A percentile compares a stretch with the other conserved stretches of the same genome.
phyloP scores from a whole-genome alignment of 2,329 filamentous ascomycete species.

The Fusarium marasasianum region DNA sequence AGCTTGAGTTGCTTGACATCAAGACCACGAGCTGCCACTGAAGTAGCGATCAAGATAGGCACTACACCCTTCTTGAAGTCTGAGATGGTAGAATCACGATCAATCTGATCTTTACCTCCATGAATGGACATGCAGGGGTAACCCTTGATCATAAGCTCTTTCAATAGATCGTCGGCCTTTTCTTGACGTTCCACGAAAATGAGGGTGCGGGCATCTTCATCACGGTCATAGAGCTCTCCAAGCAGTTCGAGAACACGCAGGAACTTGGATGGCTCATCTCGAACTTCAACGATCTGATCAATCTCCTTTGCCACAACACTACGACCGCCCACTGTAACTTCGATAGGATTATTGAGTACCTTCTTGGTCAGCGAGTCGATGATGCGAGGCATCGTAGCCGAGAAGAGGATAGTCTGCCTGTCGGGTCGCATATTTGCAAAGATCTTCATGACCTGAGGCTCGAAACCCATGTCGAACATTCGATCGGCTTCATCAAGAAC shows the following conservation, averaged over 20 bases:
- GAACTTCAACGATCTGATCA: constrained; percentile 89
- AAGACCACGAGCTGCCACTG: constrained; percentile 91
- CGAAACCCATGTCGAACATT: constrained; percentile 99
- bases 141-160: constrained; percentile 82
- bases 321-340: constrained; percentile 90
- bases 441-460: constrained; percentile 97
- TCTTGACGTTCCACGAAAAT: constrained; percentile 95
- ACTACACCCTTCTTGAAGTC: constrained; percentile 94
- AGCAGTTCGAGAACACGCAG: constrained; percentile 84
- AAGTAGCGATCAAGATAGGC: constrained; percentile 92
- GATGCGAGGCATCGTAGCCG: constrained; percentile 92
- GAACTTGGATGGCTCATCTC: constrained; percentile 85
- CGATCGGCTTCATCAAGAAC: constrained; percentile 97
- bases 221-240: constrained; percentile 83
- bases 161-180: constrained; percentile 82
- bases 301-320: constrained; percentile 92
- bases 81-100: constrained; percentile 89
- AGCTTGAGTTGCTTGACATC: constrained; percentile 97
- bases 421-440: constrained; percentile 91
- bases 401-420: constrained; percentile 94
- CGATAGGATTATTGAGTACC: constrained; percentile 82
- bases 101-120: constrained; percentile 91
- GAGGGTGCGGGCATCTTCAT: constrained; percentile 89
- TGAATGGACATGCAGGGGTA: constrained; percentile 95
- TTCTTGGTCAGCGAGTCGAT: constrained; percentile 93